These are phyloP conservation scores for Stachybotrys chartarum DNA, from an alignment of 2,329 filamentous ascomycete genomes.

Conservation along the genomic window DNA sequence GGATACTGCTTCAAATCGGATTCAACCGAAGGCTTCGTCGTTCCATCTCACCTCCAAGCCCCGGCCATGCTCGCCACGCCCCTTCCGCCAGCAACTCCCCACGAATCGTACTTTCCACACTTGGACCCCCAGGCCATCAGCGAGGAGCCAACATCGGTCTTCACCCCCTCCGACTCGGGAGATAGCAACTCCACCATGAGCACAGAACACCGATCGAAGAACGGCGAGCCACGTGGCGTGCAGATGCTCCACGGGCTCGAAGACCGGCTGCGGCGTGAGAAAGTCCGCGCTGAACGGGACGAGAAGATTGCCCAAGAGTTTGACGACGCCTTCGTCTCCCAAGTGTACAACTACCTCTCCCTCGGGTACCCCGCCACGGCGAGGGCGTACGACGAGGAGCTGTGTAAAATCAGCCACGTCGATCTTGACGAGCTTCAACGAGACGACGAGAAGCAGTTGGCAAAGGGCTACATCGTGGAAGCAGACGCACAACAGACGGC, in stretches of 20 bases:
- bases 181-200: slow-evolving; percentile 8
- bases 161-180: slow-evolving; percentile 13
- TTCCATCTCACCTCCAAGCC: slow-evolving; percentile 34
- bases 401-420: slow-evolving; percentile 73
- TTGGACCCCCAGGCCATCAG: slow-evolving; percentile 29
- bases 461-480: slow-evolving; percentile 66
- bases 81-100: slow-evolving; percentile 29
- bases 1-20: slow-evolving; percentile 54
- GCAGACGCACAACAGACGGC: slow-evolving; percentile 36
- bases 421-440: slow-evolving; percentile 59
- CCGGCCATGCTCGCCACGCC: slow-evolving; percentile 46
- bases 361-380: slow-evolving; percentile 86
- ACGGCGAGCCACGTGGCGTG: slow-evolving; percentile 32
- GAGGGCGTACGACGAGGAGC: slow-evolving; percentile 74
- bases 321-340: slow-evolving; percentile 77
- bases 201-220: slow-evolving; percentile 17
- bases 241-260: slow-evolving; percentile 46
- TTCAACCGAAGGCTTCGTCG: slow-evolving; percentile 28
- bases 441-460: slow-evolving; percentile 56
- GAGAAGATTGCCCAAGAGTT: slow-evolving; percentile 61
- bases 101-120: slow-evolving; percentile 33
- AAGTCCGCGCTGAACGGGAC: slow-evolving; percentile 40
- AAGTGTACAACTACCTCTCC: slow-evolving; percentile 95
- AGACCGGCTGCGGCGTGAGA: slow-evolving; percentile 42
- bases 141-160: slow-evolving; percentile 30